phyloP scores from a whole-genome alignment of 148 eudicot genomes.

The Fagopyrum tataricum region DNA sequence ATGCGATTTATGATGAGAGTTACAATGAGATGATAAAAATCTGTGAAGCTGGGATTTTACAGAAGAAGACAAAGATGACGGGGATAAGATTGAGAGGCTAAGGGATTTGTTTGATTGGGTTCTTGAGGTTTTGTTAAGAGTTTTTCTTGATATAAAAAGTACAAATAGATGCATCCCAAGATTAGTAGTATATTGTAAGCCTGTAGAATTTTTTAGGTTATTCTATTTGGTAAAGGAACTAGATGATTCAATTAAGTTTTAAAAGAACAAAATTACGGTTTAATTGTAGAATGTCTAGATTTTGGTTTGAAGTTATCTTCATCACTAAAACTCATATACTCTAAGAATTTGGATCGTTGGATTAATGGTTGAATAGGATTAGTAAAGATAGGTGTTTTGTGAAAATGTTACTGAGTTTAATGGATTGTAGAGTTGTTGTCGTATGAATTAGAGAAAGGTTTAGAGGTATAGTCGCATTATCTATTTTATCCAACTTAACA shows the following conservation, averaged over 20 bases:
- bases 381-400: conserved; percentile 26
- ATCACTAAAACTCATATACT: conserved; percentile 52
- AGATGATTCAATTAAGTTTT: conserved; percentile 56
- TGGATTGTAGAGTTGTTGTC: conserved; percentile 50
- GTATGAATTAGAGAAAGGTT: conserved; percentile 40
- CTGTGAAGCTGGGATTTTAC: background rate
- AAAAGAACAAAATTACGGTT: conserved; percentile 54
- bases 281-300: conserved; percentile 51
- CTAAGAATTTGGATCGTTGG: conserved; percentile 64
- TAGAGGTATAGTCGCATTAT: conserved; percentile 13
- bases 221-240: conserved; percentile 64
- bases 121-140: conserved; percentile 36
- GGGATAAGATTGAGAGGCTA: conserved; percentile 19
- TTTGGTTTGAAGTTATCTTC: conserved; percentile 26
- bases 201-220: conserved; percentile 60
- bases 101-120: conserved; percentile 66
- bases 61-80: conserved; percentile 13
- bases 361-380: conserved; percentile 42
- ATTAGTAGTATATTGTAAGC: conserved; percentile 41
- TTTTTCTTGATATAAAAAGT: conserved; percentile 31
- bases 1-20: conserved; percentile 23
- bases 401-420: conserved; percentile 32
- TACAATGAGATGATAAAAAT: background rate
- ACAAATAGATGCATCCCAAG: conserved; percentile 49
- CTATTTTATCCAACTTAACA: background rate